Base-by-base conservation (phyloP, 2,329 filamentous ascomycete genomes). In the Verticillium longisporum region DNA sequence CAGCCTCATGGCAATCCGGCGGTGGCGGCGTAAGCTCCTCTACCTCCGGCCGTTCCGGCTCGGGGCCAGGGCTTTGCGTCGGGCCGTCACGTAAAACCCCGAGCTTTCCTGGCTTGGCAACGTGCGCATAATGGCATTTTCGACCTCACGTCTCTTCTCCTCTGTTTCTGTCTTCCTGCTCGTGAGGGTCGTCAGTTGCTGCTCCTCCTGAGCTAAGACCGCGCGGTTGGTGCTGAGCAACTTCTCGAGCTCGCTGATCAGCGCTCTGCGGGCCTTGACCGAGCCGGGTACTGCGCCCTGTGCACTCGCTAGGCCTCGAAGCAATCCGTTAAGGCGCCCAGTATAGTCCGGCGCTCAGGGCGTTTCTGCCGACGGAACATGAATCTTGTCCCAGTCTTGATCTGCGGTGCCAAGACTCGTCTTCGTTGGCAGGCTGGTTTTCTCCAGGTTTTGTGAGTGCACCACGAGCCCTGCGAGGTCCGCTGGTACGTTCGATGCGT, bases 261-360 rank as follows among this genome's bases (percentile, higher is more conserved):
- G 82, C 10, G 86, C 84, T 66, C 86, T 85, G 14, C 95, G 88
- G 2, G 92, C 91, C 71, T 94, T 93, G 71, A 99, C 91, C 66
- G 90, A 91, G 68, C 97, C 92, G 2, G 90, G 88, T 1, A 98
- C 90, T 0, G 94, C 92, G 60, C 87, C 91, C 74, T 99, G 93
- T 3, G 95, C 95, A 65, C 86, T 91, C 21, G 92, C 91, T 18
- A 99, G 83, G 6, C 88, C 90, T 78, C 95, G 97, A 60, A 98
- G 83, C n/a, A 99, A 81, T 2, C 91, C 90, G 66, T 91, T 93
- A 9, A 99, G 84, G 33, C 92, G 89, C 14, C 94, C 94, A 1
- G 95, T 95, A 70, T 96, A 91, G 21, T 98, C 93, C 1, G 95
- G 93, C 0, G 93, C 88, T 0, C 92, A 89, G 0, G 94, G 92